phyloP scores from a whole-genome alignment of 1,284 basidiomycete species.

The Bondarzewia mesenterica region DNA sequence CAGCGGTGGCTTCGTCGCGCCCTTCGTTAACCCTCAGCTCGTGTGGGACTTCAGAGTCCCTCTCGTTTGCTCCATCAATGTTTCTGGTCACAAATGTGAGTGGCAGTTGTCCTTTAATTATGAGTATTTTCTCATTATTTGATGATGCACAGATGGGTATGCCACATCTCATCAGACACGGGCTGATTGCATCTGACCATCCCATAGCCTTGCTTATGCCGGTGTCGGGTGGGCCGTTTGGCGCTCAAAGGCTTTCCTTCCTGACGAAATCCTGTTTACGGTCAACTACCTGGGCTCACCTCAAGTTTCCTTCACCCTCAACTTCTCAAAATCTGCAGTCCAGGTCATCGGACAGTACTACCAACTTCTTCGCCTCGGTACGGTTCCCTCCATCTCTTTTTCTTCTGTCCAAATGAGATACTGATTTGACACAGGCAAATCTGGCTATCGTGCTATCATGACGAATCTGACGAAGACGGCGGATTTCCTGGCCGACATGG shows the following conservation, averaged over 20 bases:
- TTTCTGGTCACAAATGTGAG: slow-evolving; percentile 48
- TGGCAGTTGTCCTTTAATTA: neutral
- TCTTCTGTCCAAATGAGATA: neutral
- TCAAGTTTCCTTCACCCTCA: slow-evolving; percentile 52
- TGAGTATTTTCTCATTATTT: neutral
- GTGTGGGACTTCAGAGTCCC: slow-evolving; percentile 61
- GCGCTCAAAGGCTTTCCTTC: slow-evolving; percentile 45
- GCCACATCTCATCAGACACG: neutral
- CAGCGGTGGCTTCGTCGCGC: slow-evolving; percentile 58
- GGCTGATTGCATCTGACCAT: neutral
- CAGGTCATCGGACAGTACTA: slow-evolving; percentile 50
- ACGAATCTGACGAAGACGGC: neutral
- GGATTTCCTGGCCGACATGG: neutral
- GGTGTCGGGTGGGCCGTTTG: slow-evolving; percentile 66
- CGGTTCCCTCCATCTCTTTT: too few relatives aligned
- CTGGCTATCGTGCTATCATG: neutral
- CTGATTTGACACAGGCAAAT: neutral
- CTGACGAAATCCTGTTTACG: slow-evolving; percentile 65
- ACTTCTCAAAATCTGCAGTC: slow-evolving; percentile 61
- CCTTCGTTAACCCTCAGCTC: slow-evolving; percentile 52
- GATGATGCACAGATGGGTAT: neutral
- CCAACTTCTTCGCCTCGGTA: neutral
- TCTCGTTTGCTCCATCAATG: slow-evolving; percentile 62
- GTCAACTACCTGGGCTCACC: slow-evolving; percentile 47
- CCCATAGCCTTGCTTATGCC: slow-evolving; percentile 48